phyloP scores from a whole-genome alignment of 2,329 filamentous ascomycete species.

The Paramyrothecium roridum region DNA sequence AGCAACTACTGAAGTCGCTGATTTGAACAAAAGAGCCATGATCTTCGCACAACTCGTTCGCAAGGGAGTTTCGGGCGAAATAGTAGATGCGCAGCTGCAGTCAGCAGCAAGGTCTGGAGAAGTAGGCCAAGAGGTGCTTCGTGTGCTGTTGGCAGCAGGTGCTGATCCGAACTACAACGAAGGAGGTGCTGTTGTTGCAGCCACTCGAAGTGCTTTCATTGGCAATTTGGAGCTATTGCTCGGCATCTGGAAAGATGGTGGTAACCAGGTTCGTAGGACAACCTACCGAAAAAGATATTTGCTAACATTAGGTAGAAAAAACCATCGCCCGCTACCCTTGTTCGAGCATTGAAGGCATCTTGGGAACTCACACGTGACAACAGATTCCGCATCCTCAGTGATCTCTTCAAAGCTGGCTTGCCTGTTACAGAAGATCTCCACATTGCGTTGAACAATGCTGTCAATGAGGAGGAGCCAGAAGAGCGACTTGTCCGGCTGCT shows the following conservation, averaged over 20 bases:
- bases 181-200: constrained; percentile 53
- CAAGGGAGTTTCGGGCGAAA: constrained; percentile 46
- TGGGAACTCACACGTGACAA: constrained; percentile 48
- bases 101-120: constrained; percentile 50
- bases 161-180: constrained; percentile 53
- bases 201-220: constrained; percentile 48
- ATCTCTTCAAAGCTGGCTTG: constrained; percentile 51
- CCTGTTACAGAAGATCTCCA: constrained; percentile 46
- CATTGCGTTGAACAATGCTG: constrained; percentile 44
- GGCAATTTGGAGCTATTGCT: constrained; percentile 49
- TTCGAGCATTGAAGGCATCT: constrained; percentile 49
- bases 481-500: constrained; percentile 43
- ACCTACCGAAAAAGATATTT: constrained; percentile 2
- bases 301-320: constrained; percentile 33
- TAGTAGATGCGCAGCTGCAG: constrained; percentile 50
- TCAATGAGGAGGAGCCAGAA: constrained; percentile 51
- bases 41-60: constrained; percentile 50
- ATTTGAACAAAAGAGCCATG: constrained; percentile 44
- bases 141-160: constrained; percentile 47
- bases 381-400: constrained; percentile 43
- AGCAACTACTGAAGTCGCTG: constrained; percentile 49
- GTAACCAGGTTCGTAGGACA: constrained; percentile 34
- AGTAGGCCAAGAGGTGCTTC: constrained; percentile 44
- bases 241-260: constrained; percentile 38
- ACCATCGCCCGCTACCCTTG: constrained; percentile 44